These are phyloP conservation scores for Jackrogersella multiformis DNA, from an alignment of 495 filamentous ascomycete species.

Conservation along the genomic window DNA sequence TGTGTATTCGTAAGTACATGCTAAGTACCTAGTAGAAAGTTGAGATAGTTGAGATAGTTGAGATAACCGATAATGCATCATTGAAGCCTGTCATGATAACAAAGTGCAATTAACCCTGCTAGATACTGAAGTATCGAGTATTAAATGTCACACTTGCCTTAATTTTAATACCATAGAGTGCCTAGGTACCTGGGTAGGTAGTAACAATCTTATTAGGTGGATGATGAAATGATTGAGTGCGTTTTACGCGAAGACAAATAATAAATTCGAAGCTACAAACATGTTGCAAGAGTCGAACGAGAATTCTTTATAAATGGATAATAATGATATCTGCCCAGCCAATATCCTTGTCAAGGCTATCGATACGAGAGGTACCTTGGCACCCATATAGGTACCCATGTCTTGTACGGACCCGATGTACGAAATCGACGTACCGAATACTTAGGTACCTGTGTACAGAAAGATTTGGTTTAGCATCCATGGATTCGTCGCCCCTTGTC, in stretches of 20 bases:
- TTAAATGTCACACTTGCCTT: constrained; percentile 13
- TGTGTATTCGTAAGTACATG: too few relatives aligned
- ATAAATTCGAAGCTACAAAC: constrained; percentile 10
- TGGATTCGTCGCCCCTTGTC: constrained; percentile 38
- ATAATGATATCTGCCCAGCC: constrained; percentile 43
- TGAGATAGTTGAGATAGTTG: neutral
- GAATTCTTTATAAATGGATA: constrained; percentile 22
- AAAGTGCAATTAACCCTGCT: neutral
- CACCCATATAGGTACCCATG: too few relatives aligned
- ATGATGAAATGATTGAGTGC: constrained; percentile 19
- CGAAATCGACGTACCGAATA: neutral
- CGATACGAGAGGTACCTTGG: constrained; percentile 25
- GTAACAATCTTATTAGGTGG: constrained; percentile 20
- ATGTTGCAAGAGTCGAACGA: constrained; percentile 25
- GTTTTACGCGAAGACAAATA: constrained; percentile 23
- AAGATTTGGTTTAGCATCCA: neutral
- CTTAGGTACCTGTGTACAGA: neutral
- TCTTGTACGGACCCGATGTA: neutral
- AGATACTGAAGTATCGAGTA: neutral
- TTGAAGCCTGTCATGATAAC: constrained; percentile 21
- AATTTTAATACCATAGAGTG: constrained; percentile 1
- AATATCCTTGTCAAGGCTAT: constrained; percentile 32
- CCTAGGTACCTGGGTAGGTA: too few relatives aligned
- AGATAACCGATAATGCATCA: constrained; percentile 10
- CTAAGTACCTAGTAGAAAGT: too few relatives aligned